phyloP scores from a whole-genome alignment of 139 green algal genomes.

The Chlorella sp. region DNA sequence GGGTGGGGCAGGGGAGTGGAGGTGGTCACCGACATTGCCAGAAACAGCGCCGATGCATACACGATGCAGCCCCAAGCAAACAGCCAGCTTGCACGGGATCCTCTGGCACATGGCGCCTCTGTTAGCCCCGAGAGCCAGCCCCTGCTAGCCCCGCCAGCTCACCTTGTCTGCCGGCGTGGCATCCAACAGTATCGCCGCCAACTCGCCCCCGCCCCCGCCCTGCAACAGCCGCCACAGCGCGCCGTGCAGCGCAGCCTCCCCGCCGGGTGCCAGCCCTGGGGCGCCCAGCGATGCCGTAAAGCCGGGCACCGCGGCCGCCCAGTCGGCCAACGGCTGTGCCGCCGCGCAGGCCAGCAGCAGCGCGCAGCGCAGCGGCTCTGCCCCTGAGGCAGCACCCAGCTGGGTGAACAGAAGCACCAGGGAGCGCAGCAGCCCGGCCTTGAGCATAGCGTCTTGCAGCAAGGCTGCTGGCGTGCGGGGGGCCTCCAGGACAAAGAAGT shows the following conservation, averaged over 20 bases:
- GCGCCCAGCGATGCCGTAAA: not conserved
- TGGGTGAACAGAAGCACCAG: conserved; percentile 41
- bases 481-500: conserved; percentile 39
- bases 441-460: conserved; percentile 33
- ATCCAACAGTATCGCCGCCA: conserved; percentile 8
- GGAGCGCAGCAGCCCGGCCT: conserved; percentile 25
- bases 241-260: conserved; percentile 1
- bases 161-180: conserved; percentile 3
- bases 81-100: not conserved
- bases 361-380: conserved; percentile 39
- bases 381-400: not conserved
- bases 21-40: not conserved
- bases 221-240: conserved; percentile 20
- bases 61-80: not conserved
- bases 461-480: not conserved
- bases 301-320: conserved; percentile 36
- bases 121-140: not conserved
- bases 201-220: not conserved
- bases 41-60: not conserved
- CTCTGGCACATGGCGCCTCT: not conserved
- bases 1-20: not conserved
- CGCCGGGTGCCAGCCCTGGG: not conserved
- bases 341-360: conserved; percentile 36
- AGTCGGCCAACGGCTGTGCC: conserved; percentile 14
- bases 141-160: not conserved